A percentile compares a stretch with the other conserved stretches of the same genome.
phyloP scores from a whole-genome alignment of 305 asterid genomes.

The Fraxinus dipetala region DNA sequence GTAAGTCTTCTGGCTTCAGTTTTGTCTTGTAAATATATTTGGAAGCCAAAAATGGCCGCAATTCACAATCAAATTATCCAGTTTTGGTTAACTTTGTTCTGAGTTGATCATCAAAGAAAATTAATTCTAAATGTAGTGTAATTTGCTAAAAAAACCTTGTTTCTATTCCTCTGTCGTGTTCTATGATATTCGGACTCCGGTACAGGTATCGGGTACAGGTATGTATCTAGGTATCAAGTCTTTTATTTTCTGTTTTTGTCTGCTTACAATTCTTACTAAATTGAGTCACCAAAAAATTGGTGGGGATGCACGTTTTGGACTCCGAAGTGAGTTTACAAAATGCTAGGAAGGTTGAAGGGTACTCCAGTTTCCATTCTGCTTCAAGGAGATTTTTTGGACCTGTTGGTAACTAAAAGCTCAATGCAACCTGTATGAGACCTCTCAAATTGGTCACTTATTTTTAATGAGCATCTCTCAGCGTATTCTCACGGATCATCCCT shows the following conservation, averaged over 20 bases:
- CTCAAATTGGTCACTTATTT: not conserved
- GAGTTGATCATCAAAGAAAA: not conserved
- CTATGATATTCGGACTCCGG: too few species aligned
- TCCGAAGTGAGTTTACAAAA: not conserved
- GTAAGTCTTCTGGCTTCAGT: slow-evolving; percentile 45
- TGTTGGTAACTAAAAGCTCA: not conserved
- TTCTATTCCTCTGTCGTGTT: not conserved
- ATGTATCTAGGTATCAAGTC: too few species aligned
- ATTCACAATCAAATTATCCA: not conserved
- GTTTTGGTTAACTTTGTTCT: not conserved
- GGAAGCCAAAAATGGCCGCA: not conserved
- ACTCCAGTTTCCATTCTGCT: not conserved
- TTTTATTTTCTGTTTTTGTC: not conserved
- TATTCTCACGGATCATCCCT: not conserved
- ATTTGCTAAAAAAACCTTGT: not conserved
- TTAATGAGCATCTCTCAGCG: not conserved
- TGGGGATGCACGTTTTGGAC: not conserved
- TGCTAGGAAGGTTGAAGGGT: not conserved
- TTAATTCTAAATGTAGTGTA: not conserved
- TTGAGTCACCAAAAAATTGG: not conserved
- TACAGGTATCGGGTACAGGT: too few species aligned
- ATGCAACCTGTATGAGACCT: not conserved
- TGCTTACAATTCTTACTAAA: not conserved
- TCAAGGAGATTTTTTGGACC: not conserved
- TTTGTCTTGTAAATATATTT: not conserved